Base-by-base conservation (phyloP, 2,329 filamentous ascomycete genomes). In the Zalaria sp. region DNA sequence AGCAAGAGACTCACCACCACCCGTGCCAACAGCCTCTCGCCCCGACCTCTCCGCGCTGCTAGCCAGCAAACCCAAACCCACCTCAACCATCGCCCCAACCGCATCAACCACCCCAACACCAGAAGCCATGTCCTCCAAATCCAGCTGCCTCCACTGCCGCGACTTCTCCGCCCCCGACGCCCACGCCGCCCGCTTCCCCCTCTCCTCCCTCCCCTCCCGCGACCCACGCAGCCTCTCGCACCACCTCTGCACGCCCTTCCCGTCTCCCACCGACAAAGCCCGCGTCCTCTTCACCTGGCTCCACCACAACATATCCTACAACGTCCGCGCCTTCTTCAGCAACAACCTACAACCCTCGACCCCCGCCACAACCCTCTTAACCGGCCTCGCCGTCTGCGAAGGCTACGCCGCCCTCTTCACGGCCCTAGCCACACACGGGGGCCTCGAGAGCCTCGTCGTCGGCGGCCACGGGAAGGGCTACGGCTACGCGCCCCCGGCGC, bases 281-380 rank as follows among this genome's bases (percentile, higher is more conserved):
- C 75, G 91, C 27, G 86, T 79, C 2, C 84, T 98, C 45, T 96
- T 96, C 57, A 85, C 83, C 1, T 98, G 91, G 91, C 77, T 88
- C 34, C 89, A 96, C 61, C 80, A 96, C 61, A 96, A 96, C 53
- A 79, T 98, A 44, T 72, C 71, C 37, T 98, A 96, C 58, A 85
- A 96, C 57, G 77, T 78, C 0, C 71, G 75, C 26, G 73, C 79
- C 25, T 93, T 95, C 65, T 93, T 93, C 55, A 75, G 71, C 43
- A 77, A 68, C 37, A 75, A 67, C 34, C 66, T 93, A 28, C 71
- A 77, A 47, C 68, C 73, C 5, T 78, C 77, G 35, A 81, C 77
- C 0, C 81, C 86, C 0, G 74, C 79, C 29, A 76, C 80, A 28
- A 89, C 83, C 1, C 75, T 96, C 7, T 71, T 77, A 27, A 73